Base-by-base conservation (phyloP, 306 rosid species). In the Canavalia gladiata region DNA sequence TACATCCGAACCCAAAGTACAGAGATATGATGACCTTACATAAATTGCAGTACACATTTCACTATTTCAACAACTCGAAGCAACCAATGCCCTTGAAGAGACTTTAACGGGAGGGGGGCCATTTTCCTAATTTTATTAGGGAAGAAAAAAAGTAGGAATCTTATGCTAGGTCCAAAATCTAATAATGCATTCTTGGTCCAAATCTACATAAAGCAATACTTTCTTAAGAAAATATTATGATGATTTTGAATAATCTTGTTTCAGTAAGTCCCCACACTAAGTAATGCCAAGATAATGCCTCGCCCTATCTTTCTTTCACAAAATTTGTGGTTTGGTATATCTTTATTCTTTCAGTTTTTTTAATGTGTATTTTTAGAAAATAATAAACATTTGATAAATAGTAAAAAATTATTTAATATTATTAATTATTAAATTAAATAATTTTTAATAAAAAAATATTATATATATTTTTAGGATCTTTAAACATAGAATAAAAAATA, bases 191-290 rank as follows among this genome's bases (percentile, higher is more conserved):
- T 34, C 11, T 5, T 25, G 6, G 72, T 46, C 56, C 68, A 63
- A 68, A 46, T 35, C 25, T 18, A 9, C 33, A 71, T 35, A 60
- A 39, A 43, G 5, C 39, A 62, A 34, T 42, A 11, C 35, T 54
- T 85, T 65, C 11, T 75, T 4, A 4, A 30, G 50, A 75, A 29
- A 30, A 13, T 47, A 68, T 47, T 68, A 25, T 72, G 25, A 75
- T 63, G 64, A 47, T 69, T 41, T 79, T 83, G 69, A 62, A 25
- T 63, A 18, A 66, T 72, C n/a, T 59, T 29, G 65, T 80, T 73
- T 64, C 58, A 73, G 73, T 5, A 78, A 82, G 76, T 62, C 86
- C 86, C 84, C 84, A 75, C 80, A 46, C 55, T 58, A 47, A 71
- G 78, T 67, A 77, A 41, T 71, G 78, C 75, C 82, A 78, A 59